Conservation (phyloP, 371 early-diverging fungal species). For the Lichtheimia corymbifera region DNA sequence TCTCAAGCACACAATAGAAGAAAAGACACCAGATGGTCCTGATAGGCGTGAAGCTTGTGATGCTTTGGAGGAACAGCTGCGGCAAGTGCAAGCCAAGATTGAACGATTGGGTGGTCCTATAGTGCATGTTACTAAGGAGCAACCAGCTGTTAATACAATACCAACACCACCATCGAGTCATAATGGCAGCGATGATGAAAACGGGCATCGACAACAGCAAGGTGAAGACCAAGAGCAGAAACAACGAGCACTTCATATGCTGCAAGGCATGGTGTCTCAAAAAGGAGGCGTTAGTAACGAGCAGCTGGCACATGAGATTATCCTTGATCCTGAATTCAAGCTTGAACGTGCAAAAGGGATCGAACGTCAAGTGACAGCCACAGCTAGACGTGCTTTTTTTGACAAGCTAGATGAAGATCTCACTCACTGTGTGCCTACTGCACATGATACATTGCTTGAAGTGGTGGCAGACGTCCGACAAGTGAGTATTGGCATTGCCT, state of each 20-base stretch:
- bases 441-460: constrained; percentile 34
- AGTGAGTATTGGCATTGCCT: too few relatives aligned
- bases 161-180: constrained; percentile 11
- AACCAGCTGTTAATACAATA: constrained; percentile 11
- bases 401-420: constrained; percentile 58
- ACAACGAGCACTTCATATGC: constrained; percentile 7
- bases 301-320: constrained; percentile 75
- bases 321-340: constrained; percentile 75
- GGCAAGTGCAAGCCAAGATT: constrained; percentile 27
- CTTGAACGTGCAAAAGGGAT: constrained; percentile 39
- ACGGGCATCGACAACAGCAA: not conserved
- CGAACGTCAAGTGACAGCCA: constrained; percentile 49
- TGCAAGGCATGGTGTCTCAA: not conserved
- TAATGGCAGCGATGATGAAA: not conserved
- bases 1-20: constrained; percentile 63
- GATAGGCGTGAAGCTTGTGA: constrained; percentile 15
- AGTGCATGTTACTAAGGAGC: not conserved
- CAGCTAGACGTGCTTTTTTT: constrained; percentile 66
- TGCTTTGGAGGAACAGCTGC: constrained; percentile 52
- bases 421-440: constrained; percentile 24
- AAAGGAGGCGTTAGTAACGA: constrained; percentile 47
- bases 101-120: constrained; percentile 25
- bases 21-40: constrained; percentile 51
- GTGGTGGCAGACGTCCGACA: constrained; percentile 55
- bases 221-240: constrained; percentile 3